Conservation (phyloP, 179 eudicot genomes). For the Drosera spatulata region DNA sequence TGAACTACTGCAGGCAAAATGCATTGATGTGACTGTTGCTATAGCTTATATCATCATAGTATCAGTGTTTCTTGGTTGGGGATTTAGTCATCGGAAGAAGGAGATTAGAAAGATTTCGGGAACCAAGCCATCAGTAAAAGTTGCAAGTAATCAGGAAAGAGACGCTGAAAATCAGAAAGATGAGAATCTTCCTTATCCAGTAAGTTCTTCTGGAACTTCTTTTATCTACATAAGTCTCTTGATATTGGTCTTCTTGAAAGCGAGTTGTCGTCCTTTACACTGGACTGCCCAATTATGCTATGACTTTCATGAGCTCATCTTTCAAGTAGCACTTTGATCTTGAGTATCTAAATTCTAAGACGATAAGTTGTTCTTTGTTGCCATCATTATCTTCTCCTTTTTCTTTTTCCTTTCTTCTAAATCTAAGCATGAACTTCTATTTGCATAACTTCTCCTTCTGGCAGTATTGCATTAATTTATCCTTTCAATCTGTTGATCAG, state of each 20-base stretch:
- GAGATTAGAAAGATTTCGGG: constrained; percentile 38
- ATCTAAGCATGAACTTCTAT: neutral
- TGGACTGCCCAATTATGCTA: no score
- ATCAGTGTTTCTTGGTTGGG: constrained; percentile 84
- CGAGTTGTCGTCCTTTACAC: no score
- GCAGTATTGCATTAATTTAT: neutral
- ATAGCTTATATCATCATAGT: constrained; percentile 56
- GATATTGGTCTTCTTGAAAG: neutral
- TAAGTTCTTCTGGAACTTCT: constrained; percentile 11
- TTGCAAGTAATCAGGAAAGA: constrained; percentile 25
- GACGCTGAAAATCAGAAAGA: constrained; percentile 46
- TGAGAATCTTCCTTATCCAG: constrained; percentile 69
- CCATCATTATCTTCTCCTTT: no score
- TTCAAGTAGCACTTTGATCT: no score
- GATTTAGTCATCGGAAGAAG: constrained; percentile 53
- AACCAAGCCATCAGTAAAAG: constrained; percentile 59
- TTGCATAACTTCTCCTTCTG: neutral
- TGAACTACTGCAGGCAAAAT: constrained; percentile 67
- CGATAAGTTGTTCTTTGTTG: no score
- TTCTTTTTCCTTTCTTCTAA: no score
- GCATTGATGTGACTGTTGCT: constrained; percentile 70
- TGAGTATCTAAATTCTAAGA: no score
- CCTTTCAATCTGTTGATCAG: constrained; percentile 18
- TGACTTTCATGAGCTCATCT: no score
- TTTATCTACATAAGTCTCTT: neutral